Conservation (phyloP, 2,329 filamentous ascomycete genomes). For the Aspergillus ochraceus region DNA sequence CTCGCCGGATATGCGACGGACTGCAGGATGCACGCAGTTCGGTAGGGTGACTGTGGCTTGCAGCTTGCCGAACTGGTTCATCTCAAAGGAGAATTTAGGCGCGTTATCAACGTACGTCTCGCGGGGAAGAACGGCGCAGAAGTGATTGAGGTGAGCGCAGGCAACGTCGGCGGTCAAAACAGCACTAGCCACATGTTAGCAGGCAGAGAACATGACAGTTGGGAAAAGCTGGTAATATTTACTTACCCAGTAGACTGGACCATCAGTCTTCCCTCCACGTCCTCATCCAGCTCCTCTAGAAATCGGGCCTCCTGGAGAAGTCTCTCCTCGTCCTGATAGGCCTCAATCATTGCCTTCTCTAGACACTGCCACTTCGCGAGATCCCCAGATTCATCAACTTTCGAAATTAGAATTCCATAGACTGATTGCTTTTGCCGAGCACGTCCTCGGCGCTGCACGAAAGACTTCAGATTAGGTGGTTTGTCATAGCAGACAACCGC, state of each 20-base stretch:
- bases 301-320: constrained; percentile 47
- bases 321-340: constrained; percentile 66
- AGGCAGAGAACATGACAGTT: not conserved
- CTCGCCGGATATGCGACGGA: constrained; percentile 57
- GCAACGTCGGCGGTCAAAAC: constrained; percentile 72
- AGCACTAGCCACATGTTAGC: constrained; percentile 50
- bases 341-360: constrained; percentile 70
- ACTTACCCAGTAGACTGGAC: constrained; percentile 37
- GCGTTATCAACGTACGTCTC: constrained; percentile 61
- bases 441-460: constrained; percentile 64
- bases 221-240: too few species aligned
- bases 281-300: constrained; percentile 51
- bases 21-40: constrained; percentile 61
- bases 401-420: constrained; percentile 52
- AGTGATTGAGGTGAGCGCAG: constrained; percentile 75
- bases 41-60: constrained; percentile 69
- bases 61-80: constrained; percentile 19
- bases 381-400: constrained; percentile 31
- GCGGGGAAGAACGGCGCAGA: constrained; percentile 65
- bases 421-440: constrained; percentile 60
- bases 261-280: constrained; percentile 37
- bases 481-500: constrained; percentile 65
- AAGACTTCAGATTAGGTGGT: constrained; percentile 63
- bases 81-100: constrained; percentile 61
- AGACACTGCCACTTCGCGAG: constrained; percentile 62